Evolutionary conservation across 768 basidiomycete species (phyloP), one percentile per base, ranked within the genome.

Genomic region (Tulasnella sp.): DNA sequence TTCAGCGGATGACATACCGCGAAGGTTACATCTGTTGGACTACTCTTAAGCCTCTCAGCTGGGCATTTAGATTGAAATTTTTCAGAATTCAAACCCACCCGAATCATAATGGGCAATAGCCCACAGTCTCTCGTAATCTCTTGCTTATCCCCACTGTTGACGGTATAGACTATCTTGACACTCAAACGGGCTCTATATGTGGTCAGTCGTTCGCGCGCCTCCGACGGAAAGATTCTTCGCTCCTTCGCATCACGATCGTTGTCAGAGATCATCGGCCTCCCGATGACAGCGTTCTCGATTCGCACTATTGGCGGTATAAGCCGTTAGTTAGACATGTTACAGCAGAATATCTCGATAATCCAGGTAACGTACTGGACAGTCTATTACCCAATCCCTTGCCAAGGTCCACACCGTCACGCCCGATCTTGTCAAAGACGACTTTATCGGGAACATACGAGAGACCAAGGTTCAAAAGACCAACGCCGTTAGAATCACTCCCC

Each of bases 21-120:
- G 84, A n/a, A 98, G 72, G 71, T 97, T 96, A 69, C 96, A 99
- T 61, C 95, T 78, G 21, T 82, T 84, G 8, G 95, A 97, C 89
- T 96, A 21, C 19, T 0, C 30, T 47, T n/a, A 24, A 55, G 52
- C 29, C 30, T 44, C 4, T 49, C 34, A 38, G 34, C 34, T n/a
- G n/a, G n/a, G n/a, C n/a, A n/a, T 11, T 43, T 43, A 1, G 55
- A 26, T 23, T 27, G 13, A 15, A 34, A 32, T 24, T 11, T 66
- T n/a, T n/a, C n/a, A n/a, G 56, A 26, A 24, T 32, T 44, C 45
- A 34, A 29, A 77, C 90, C 68, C 71, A 94, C 92, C 69, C 92
- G 83, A 73, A 96, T 86, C 96, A 99, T 98, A 72, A 99, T 85
- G 3, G 96, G 96, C 15, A 97, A 75, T 32, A 90, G 77, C 60